Conservation (phyloP, 805 yeast species). For the Peterozyma toletana region DNA sequence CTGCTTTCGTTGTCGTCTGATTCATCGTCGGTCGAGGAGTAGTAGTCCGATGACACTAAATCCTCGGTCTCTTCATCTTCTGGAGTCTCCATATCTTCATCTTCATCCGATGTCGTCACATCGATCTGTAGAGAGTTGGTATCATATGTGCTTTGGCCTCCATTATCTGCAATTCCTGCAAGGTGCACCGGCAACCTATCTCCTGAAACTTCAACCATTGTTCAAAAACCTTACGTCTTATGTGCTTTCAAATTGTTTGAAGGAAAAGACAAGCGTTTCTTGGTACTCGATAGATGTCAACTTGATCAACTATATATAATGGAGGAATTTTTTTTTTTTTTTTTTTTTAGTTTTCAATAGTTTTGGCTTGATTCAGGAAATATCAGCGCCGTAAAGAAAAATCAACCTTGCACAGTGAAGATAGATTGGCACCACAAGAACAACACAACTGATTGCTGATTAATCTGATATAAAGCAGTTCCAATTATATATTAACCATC, state of each 20-base stretch:
- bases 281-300: not conserved
- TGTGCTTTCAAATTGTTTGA: not conserved
- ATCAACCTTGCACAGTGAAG: too few relatives aligned
- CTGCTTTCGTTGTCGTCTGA: not conserved
- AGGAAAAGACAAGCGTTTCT: too few relatives aligned
- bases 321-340: too few relatives aligned
- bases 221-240: not conserved
- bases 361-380: not conserved
- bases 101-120: not conserved
- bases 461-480: too few relatives aligned
- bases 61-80: constrained; percentile 4
- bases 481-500: too few relatives aligned
- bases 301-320: not conserved
- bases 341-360: too few relatives aligned
- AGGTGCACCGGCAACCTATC: not conserved
- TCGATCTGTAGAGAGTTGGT: not conserved
- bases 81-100: constrained; percentile 2
- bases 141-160: not conserved
- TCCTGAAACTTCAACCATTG: not conserved
- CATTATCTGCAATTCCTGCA: not conserved
- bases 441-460: not conserved
- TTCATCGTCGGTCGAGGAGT: constrained; percentile 1
- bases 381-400: too few relatives aligned
- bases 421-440: too few relatives aligned
- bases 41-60: not conserved